Evolutionary conservation across 495 filamentous ascomycete genomes (phyloP).

Genomic region (Hapsidospora chrysogenum): DNA sequence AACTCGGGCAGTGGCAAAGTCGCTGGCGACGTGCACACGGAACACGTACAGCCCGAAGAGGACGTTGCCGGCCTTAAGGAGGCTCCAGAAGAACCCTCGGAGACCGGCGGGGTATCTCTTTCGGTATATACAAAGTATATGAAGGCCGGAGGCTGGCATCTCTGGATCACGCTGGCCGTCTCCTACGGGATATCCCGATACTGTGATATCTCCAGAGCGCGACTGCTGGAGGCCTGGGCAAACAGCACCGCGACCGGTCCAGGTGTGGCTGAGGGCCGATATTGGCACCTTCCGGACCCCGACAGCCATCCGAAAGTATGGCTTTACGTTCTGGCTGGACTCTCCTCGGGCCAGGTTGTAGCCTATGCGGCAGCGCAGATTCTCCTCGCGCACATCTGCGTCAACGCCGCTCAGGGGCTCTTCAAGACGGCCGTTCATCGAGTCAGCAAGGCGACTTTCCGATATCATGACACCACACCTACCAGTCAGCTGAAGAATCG

Average conservation of each 20-base stretch:
- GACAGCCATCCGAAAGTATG: constrained; percentile 53
- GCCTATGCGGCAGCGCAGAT: constrained; percentile 34
- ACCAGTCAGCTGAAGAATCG: constrained; percentile 77
- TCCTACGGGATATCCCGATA: constrained; percentile 40
- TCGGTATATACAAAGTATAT: constrained; percentile 72
- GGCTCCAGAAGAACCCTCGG: constrained; percentile 50
- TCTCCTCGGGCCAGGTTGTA: constrained; percentile 42
- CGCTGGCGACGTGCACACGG: constrained; percentile 14
- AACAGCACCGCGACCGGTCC: constrained; percentile 20
- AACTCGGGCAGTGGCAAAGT: constrained; percentile 12
- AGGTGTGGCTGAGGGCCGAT: background rate
- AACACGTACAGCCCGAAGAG: constrained; percentile 15
- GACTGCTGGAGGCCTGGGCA: constrained; percentile 63
- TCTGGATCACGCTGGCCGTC: constrained; percentile 28
- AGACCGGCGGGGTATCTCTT: constrained; percentile 55
- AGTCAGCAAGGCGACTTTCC: constrained; percentile 64
- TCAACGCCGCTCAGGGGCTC: constrained; percentile 53
- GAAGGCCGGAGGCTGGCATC: constrained; percentile 36
- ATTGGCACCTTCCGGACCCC: constrained; percentile 39
- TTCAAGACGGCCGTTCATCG: constrained; percentile 50
- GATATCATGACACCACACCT: constrained; percentile 76
- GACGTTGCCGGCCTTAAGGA: constrained; percentile 17
- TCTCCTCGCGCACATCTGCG: constrained; percentile 52
- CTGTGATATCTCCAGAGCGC: constrained; percentile 1
- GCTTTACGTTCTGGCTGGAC: constrained; percentile 46